phyloP scores from a whole-genome alignment of 176 grass and related monocot species.

The Carex cristatella region DNA sequence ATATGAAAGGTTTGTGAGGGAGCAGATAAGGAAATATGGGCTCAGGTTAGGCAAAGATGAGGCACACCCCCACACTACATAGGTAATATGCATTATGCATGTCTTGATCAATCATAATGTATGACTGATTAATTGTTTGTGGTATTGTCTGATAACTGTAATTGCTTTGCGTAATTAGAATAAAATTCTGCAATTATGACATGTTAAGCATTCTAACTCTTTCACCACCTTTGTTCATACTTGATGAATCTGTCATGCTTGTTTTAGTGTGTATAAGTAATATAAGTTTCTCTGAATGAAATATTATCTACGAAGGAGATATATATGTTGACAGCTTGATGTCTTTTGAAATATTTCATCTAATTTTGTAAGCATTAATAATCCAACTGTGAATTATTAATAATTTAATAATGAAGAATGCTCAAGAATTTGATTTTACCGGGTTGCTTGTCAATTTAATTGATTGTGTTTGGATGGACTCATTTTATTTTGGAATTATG shows the following conservation, averaged over 20 bases:
- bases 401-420: too few species aligned
- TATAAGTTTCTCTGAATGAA: neutral
- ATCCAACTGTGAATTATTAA: neutral
- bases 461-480: neutral
- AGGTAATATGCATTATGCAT: neutral
- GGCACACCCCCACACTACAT: neutral
- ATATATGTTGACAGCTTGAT: neutral
- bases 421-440: neutral
- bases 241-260: neutral
- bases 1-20: conserved; percentile 61
- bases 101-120: neutral
- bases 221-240: neutral
- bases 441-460: neutral
- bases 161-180: neutral
- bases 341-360: neutral
- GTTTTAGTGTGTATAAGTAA: neutral
- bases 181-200: neutral
- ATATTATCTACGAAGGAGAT: neutral
- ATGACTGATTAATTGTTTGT: neutral
- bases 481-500: neutral
- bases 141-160: neutral
- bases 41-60: conserved; percentile 26
- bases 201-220: neutral
- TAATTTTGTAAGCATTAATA: neutral
- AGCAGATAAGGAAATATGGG: conserved; percentile 48